Evolutionary conservation across 1,284 basidiomycete genomes (phyloP).

Genomic region (Fistulinella staudtii): DNA sequence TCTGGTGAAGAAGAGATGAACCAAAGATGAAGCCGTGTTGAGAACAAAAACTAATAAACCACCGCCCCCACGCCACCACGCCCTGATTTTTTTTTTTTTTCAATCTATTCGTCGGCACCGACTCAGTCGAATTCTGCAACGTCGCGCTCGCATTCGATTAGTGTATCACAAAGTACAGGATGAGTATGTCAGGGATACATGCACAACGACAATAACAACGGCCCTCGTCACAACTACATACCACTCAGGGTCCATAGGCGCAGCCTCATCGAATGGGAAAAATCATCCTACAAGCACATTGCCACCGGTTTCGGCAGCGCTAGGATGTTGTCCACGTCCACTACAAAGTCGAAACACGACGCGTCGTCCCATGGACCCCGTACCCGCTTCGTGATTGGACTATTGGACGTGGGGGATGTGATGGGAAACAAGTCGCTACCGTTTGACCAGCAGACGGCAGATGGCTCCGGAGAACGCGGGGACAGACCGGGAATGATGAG

Average conservation of each 20-base stretch:
- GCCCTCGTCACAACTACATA: no score
- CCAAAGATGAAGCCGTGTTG: slow-evolving; percentile 11
- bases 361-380: slow-evolving; percentile 61
- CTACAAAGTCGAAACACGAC: slow-evolving; percentile 36
- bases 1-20: slow-evolving; percentile 19
- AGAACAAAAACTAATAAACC: slow-evolving; percentile 17
- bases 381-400: slow-evolving; percentile 35
- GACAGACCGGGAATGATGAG: slow-evolving; percentile 16
- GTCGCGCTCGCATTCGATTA: no score
- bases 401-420: slow-evolving; percentile 17
- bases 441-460: slow-evolving; percentile 19
- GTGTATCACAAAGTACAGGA: no score
- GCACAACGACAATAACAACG: no score
- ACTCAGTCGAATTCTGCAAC: no score
- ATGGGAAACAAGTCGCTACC: slow-evolving; percentile 13
- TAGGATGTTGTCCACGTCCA: slow-evolving; percentile 48
- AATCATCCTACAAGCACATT: slow-evolving; percentile 22
- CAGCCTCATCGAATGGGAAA: no score
- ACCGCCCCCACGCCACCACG: slow-evolving; percentile 30
- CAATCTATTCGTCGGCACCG: no score
- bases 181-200: no score
- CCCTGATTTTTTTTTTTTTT: slow-evolving; percentile 12
- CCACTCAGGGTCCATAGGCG: no score
- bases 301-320: slow-evolving; percentile 46
- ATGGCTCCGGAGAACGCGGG: slow-evolving; percentile 10